Conservation (phyloP, 2,329 filamentous ascomycete species). For the Nakataea oryzae region DNA sequence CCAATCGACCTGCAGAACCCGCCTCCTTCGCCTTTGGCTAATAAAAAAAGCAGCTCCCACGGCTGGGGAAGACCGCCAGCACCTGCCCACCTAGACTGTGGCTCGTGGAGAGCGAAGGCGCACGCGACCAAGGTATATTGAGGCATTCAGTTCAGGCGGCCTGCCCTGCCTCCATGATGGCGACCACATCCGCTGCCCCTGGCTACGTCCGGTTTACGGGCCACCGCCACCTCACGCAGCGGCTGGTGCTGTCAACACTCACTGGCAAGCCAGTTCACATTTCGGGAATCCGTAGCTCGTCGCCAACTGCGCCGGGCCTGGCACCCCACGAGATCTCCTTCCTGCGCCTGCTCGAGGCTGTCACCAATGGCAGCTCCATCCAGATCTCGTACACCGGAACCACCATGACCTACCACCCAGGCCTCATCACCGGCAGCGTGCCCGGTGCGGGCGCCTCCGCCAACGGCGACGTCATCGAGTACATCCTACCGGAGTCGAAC, state of each 20-base stretch:
- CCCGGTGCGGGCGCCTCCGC: conserved; percentile 60
- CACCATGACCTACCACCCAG: conserved; percentile 82
- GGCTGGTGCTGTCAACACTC: conserved; percentile 81
- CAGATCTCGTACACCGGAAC: conserved; percentile 97
- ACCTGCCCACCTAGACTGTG: not conserved
- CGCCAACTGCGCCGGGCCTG: conserved; percentile 78
- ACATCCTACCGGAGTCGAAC: conserved; percentile 68
- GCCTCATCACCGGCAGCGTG: conserved; percentile 78
- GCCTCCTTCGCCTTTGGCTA: not conserved
- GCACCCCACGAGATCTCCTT: conserved; percentile 91
- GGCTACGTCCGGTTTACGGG: conserved; percentile 68
- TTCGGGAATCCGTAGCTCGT: conserved; percentile 83
- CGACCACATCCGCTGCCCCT: conserved; percentile 13
- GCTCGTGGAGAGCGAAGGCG: not conserved
- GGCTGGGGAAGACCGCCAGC: too few relatives aligned
- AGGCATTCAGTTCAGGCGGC: not conserved
- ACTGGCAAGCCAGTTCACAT: conserved; percentile 85
- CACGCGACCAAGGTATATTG: not conserved
- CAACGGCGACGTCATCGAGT: conserved; percentile 65
- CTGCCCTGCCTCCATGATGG: not conserved
- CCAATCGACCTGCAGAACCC: not conserved
- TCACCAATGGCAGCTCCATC: conserved; percentile 91
- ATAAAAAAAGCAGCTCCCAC: too few relatives aligned
- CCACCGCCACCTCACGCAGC: conserved; percentile 71
- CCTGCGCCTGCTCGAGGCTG: conserved; percentile 81